Evolutionary conservation across 2,329 filamentous ascomycete genomes (phyloP).

Genomic region (Fusarium sp.): DNA sequence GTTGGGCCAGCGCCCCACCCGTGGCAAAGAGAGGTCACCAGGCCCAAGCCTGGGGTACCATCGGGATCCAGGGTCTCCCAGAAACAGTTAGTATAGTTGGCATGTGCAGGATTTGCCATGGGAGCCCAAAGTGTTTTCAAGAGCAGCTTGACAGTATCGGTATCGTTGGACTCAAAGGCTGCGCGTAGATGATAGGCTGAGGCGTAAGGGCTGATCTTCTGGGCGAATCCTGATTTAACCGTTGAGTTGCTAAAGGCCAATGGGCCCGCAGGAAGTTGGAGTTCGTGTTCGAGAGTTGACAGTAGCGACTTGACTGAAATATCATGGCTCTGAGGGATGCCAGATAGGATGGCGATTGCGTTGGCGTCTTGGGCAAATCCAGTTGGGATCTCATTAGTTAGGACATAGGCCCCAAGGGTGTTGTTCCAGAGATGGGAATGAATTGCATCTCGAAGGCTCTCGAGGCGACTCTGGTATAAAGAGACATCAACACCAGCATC

Average conservation of each 20-base stretch:
- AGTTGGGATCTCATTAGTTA: not conserved
- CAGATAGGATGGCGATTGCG: not conserved
- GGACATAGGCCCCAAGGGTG: not conserved
- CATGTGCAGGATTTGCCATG: not conserved
- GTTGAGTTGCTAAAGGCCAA: not conserved
- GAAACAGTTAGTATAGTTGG: not conserved
- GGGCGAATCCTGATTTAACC: not conserved
- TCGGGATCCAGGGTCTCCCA: not conserved
- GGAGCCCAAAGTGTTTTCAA: not conserved
- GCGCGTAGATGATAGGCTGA: not conserved
- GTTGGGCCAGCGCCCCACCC: not conserved
- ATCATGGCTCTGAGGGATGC: not conserved
- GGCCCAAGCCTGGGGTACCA: not conserved
- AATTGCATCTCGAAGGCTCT: not conserved
- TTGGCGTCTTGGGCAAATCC: not conserved
- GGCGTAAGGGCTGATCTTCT: not conserved
- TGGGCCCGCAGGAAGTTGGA: not conserved
- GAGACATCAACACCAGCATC: not conserved
- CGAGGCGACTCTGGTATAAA: not conserved
- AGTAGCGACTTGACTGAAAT: not conserved
- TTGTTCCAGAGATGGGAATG: not conserved
- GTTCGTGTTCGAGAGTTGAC: not conserved
- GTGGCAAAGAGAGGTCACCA: not conserved
- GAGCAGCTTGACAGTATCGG: not conserved
- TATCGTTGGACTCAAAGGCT: not conserved